Evolutionary conservation across 2,329 filamentous ascomycete genomes (phyloP).

Genomic region (Xylaria sp.): DNA sequence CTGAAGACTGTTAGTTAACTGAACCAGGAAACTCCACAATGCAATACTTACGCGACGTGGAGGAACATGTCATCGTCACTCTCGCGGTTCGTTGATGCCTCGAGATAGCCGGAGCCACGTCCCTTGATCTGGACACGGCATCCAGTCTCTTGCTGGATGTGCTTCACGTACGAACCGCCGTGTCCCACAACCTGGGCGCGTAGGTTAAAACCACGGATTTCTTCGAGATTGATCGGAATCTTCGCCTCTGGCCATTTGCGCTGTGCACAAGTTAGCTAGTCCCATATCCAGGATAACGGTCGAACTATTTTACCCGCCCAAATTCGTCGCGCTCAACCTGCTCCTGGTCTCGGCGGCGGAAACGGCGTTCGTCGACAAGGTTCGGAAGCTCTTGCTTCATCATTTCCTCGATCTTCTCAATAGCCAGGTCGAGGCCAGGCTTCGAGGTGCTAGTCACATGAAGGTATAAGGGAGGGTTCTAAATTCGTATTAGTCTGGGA

Average conservation of each 20-base stretch:
- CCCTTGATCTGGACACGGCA: slow-evolving; percentile 99
- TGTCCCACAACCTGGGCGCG: slow-evolving; percentile 95
- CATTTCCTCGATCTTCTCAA: slow-evolving; percentile 87
- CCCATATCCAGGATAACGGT: not conserved
- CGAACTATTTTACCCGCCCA: slow-evolving; percentile 70
- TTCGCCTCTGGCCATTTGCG: slow-evolving; percentile 99
- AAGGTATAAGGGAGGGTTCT: slow-evolving; percentile 93
- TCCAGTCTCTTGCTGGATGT: slow-evolving; percentile 92
- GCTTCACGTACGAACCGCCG: slow-evolving; percentile 94
- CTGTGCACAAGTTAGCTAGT: slow-evolving; percentile 49
- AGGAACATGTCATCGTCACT: slow-evolving; percentile 97
- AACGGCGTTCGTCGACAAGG: slow-evolving; percentile 90
- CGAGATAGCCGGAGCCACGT: slow-evolving; percentile 90
- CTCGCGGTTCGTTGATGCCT: slow-evolving; percentile 83
- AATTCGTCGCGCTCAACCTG: slow-evolving; percentile 87
- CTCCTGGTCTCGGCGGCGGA: slow-evolving; percentile 80
- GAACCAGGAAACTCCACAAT: not conserved
- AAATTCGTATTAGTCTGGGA: slow-evolving; percentile 16
- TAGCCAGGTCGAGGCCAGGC: slow-evolving; percentile 85
- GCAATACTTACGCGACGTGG: slow-evolving; percentile 78
- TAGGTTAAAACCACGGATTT: slow-evolving; percentile 91
- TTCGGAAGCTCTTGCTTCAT: slow-evolving; percentile 97
- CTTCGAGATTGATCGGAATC: slow-evolving; percentile 87
- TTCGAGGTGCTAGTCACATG: slow-evolving; percentile 94
- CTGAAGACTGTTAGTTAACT: slow-evolving; percentile 51